Evolutionary conservation across 2,329 filamentous ascomycete genomes (phyloP).

Genomic region (Xylariales sp.): DNA sequence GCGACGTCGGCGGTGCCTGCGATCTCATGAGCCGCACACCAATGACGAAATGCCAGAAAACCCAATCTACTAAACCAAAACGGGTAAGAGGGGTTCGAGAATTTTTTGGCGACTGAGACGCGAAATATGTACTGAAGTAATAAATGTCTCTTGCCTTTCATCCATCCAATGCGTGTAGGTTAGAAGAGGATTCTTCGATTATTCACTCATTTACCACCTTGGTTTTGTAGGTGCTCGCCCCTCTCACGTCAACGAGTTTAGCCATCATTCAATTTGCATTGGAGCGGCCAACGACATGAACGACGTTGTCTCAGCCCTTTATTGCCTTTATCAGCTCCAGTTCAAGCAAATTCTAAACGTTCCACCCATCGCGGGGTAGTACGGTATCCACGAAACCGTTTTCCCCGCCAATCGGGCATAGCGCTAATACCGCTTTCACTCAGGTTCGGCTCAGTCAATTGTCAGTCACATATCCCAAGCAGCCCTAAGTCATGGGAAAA

Average conservation of each 20-base stretch:
- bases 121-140: slow-evolving; percentile 5
- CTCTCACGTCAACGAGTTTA: not conserved
- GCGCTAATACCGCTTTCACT: too few relatives aligned
- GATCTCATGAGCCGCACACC: slow-evolving; percentile 8
- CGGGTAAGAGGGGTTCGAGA: slow-evolving; percentile 27
- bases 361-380: too few relatives aligned
- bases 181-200: slow-evolving; percentile 9
- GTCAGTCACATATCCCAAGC: too few relatives aligned
- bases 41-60: slow-evolving; percentile 25
- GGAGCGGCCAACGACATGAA: too few relatives aligned
- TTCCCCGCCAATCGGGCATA: too few relatives aligned
- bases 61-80: slow-evolving; percentile 16
- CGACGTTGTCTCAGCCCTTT: too few relatives aligned
- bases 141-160: not conserved
- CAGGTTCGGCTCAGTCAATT: too few relatives aligned
- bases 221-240: slow-evolving; percentile 8
- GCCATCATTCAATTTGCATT: not conserved
- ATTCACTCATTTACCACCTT: slow-evolving; percentile 16
- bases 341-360: too few relatives aligned
- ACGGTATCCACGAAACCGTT: too few relatives aligned
- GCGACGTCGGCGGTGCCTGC: slow-evolving; percentile 8
- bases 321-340: too few relatives aligned
- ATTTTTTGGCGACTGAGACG: slow-evolving; percentile 12
- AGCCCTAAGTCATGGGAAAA: too few relatives aligned
- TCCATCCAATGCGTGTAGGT: not conserved